Percentiles rank a stretch among this genome's conserved stretches.
phyloP scores from a whole-genome alignment of 2,329 filamentous ascomycete species.

The Periconia macrospinosa region DNA sequence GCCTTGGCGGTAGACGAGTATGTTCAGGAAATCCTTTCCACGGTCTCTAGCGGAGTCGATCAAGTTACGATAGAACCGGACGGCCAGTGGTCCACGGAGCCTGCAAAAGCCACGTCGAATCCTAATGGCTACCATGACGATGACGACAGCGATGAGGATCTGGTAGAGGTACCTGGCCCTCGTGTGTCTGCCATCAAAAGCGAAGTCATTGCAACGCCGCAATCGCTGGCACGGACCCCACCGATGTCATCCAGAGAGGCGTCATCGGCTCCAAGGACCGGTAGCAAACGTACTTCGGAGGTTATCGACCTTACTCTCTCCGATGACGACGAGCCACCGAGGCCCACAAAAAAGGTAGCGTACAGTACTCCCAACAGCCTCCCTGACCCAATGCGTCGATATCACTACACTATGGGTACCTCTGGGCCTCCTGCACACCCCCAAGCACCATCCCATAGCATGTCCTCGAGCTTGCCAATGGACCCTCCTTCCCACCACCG shows the following conservation, averaged over 20 bases:
- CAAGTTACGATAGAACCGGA: constrained; percentile 89
- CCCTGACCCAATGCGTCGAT: constrained; percentile 33
- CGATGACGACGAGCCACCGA: constrained; percentile 49
- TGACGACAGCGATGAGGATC: constrained; percentile 48
- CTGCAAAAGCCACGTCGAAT: constrained; percentile 40
- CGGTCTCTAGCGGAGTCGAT: constrained; percentile 70
- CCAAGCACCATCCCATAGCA: constrained; percentile 16
- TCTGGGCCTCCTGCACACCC: constrained; percentile 22
- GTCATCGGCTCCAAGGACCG: constrained; percentile 34
- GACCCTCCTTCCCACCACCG: constrained; percentile 22
- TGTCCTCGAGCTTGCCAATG: constrained; percentile 17
- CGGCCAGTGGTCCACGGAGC: constrained; percentile 69
- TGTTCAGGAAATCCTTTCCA: constrained; percentile 80
- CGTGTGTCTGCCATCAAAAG: constrained; percentile 45
- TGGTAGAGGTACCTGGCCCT: constrained; percentile 49
- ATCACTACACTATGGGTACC: constrained; percentile 26
- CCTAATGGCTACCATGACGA: constrained; percentile 44
- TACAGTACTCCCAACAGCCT: constrained; percentile 43
- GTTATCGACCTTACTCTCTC: constrained; percentile 54
- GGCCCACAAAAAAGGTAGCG: constrained; percentile 45
- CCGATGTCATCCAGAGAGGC: constrained; percentile 50
- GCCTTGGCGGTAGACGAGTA: constrained; percentile 89
- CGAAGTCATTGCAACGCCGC: constrained; percentile 40
- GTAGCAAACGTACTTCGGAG: constrained; percentile 49
- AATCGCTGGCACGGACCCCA: constrained; percentile 46